Percentiles rank a stretch among this genome's conserved stretches.
Evolutionary conservation across 1,139 yeast species (phyloP).

Genomic region (Blastobotrys raffinosifermentans): DNA sequence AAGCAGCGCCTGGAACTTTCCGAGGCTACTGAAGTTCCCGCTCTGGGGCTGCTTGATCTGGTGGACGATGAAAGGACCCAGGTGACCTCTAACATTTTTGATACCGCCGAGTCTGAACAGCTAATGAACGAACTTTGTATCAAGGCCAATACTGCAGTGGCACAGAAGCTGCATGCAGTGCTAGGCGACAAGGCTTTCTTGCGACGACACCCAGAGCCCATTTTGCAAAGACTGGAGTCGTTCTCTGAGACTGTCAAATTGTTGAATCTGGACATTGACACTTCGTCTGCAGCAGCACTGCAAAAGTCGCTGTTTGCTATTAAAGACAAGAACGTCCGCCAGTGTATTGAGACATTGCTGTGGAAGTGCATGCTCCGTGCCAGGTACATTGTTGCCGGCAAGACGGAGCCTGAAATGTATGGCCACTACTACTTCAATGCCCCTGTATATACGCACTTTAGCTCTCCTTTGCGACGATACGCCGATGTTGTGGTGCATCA

Average conservation of each 20-base stretch:
- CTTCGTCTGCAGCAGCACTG: conserved; percentile 66
- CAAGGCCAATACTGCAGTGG: conserved; percentile 81
- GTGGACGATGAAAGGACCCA: conserved; percentile 80
- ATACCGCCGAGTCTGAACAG: conserved; percentile 51
- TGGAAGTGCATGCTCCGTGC: conserved; percentile 83
- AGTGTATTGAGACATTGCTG: conserved; percentile 72
- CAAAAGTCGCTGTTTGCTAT: conserved; percentile 65
- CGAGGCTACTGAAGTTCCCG: conserved; percentile 39
- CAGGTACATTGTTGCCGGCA: conserved; percentile 83
- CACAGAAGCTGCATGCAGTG: conserved; percentile 68
- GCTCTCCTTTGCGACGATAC: conserved; percentile 87
- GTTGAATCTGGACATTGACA: conserved; percentile 58
- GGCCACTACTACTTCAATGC: conserved; percentile 71
- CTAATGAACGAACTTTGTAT: conserved; percentile 71
- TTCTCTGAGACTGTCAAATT: conserved; percentile 65
- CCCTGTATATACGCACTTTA: conserved; percentile 88
- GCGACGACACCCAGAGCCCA: conserved; percentile 84
- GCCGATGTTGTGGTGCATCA: conserved; percentile 91
- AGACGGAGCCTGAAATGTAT: conserved; percentile 71
- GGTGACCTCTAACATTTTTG: conserved; percentile 67
- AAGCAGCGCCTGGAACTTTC: conserved; percentile 53
- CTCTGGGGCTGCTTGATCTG: conserved; percentile 66
- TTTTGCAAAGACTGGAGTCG: conserved; percentile 73
- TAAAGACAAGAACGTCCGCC: conserved; percentile 58
- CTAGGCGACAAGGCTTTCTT: conserved; percentile 77